Evolutionary conservation across 768 basidiomycete genomes (phyloP).

Genomic region (Suillus sp.): DNA sequence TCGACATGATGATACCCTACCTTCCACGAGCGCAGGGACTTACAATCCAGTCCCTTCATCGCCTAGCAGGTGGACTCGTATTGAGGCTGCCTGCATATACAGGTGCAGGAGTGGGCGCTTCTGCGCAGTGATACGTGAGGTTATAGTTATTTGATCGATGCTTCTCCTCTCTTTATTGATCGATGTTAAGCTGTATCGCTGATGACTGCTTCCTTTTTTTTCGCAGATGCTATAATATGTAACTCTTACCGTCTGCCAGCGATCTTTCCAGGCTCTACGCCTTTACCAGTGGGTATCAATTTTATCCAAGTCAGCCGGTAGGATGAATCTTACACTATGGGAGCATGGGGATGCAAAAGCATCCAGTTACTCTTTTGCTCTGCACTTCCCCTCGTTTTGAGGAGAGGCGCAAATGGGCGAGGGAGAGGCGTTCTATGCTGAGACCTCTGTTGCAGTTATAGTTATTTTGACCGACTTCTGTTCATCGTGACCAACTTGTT

Average conservation of each 20-base stretch:
- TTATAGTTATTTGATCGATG: slow-evolving; percentile 39
- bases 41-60: slow-evolving; percentile 36
- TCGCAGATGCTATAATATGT: slow-evolving; percentile 13
- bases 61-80: slow-evolving; percentile 37
- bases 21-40: slow-evolving; percentile 35
- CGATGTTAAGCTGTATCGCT: not conserved
- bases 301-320: slow-evolving; percentile 18
- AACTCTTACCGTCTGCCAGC: not conserved
- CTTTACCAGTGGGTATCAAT: slow-evolving; percentile 11
- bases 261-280: not conserved
- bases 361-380: slow-evolving; percentile 28
- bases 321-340: slow-evolving; percentile 30
- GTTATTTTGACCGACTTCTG: slow-evolving; percentile 33
- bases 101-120: slow-evolving; percentile 38
- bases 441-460: slow-evolving; percentile 30
- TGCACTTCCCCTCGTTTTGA: slow-evolving; percentile 31
- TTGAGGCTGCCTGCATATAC: slow-evolving; percentile 38
- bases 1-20: slow-evolving; percentile 34
- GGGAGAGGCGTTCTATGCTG: slow-evolving; percentile 21
- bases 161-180: not conserved
- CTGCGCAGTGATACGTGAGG: slow-evolving; percentile 35
- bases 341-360: slow-evolving; percentile 28
- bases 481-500: not conserved
- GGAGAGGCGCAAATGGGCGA: slow-evolving; percentile 25
- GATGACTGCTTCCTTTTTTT: not conserved